Base-by-base conservation (phyloP, 345 rosid genomes). In the Eucalyptus sp. region DNA sequence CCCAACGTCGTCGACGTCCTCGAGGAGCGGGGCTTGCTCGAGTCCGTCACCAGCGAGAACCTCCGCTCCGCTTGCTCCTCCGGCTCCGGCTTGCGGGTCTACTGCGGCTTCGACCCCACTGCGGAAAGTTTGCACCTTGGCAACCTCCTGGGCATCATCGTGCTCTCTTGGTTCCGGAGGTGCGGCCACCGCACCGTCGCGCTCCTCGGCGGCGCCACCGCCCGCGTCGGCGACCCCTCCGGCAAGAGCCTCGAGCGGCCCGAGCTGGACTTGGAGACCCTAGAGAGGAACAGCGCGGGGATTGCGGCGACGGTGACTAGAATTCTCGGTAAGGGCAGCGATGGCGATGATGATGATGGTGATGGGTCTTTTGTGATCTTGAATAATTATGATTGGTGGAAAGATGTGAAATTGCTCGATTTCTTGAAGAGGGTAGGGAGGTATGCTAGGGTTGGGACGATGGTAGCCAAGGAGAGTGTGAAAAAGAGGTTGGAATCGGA, bases 381-480 rank as follows among this genome's bases (percentile, higher is more conserved):
- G 89, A 96, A 98, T 90, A 98, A 98, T 92, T 96, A 96, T 89
- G 98, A 96, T 76, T 98, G 99, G 99, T 96, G 99, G 99, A 98
- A 95, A 93, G 98, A 96, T 79, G 91, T 96, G 89, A 92, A 81
- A 88, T 90, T 96, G 91, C 94, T 96, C 52, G 98, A 98, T 89
- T 96, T 98, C 90, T 93, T 98, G 86, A 96, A 94, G 91, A 91
- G 93, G 76, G 98, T 98, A 0, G 99, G 99, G 66, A 91, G 94
- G 58, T 98, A 87, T 91, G 99, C 99, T 25, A 93, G 99, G 88
- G 96, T 98, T 62, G 97, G 99, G 66, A 90, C 93, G 10, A 98
- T 98, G 99, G 93, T 95, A 89, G 93, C 95, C 16, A 98, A 98
- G 91, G 99, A 96, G 93, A 96, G 98, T 88, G 99, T 98, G 87